phyloP scores from a whole-genome alignment of 2,329 filamentous ascomycete species.

The Exophiala xenobiotica region DNA sequence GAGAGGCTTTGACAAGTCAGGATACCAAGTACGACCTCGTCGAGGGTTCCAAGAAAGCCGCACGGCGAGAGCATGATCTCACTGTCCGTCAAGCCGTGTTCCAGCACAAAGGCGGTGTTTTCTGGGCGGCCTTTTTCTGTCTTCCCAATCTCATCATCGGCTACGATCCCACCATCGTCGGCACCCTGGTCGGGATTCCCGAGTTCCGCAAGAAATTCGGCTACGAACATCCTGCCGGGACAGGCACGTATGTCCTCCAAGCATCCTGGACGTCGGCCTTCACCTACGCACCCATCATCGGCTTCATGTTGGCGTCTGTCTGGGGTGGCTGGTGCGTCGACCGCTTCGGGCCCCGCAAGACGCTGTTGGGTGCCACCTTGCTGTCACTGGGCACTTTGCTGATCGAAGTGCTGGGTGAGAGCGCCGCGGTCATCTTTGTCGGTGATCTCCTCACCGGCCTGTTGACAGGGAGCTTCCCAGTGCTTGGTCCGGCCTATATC shows the following conservation, averaged over 20 bases:
- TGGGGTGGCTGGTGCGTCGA: not conserved
- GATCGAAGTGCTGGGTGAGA: not conserved
- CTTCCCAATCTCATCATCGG: not conserved
- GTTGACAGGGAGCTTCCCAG: constrained; percentile 65
- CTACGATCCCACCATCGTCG: not conserved
- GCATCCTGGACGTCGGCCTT: not conserved
- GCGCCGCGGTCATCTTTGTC: constrained; percentile 45
- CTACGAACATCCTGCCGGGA: not conserved
- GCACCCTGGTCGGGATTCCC: not conserved
- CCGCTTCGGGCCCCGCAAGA: not conserved
- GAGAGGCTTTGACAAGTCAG: not conserved
- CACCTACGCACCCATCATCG: not conserved
- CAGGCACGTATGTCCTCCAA: not conserved
- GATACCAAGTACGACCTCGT: not conserved
- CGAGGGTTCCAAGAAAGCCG: not conserved
- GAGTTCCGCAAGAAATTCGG: not conserved
- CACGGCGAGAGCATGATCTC: not conserved
- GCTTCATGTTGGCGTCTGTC: not conserved
- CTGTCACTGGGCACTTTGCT: not conserved
- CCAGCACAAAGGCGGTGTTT: not conserved
- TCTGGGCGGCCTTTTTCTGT: not conserved
- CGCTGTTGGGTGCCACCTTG: not conserved
- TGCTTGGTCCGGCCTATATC: constrained; percentile 63
- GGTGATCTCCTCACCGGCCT: constrained; percentile 60
- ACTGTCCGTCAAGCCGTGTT: not conserved